Base-by-base conservation (phyloP, 2,329 filamentous ascomycete genomes). In the Aspergillus chevalieri region DNA sequence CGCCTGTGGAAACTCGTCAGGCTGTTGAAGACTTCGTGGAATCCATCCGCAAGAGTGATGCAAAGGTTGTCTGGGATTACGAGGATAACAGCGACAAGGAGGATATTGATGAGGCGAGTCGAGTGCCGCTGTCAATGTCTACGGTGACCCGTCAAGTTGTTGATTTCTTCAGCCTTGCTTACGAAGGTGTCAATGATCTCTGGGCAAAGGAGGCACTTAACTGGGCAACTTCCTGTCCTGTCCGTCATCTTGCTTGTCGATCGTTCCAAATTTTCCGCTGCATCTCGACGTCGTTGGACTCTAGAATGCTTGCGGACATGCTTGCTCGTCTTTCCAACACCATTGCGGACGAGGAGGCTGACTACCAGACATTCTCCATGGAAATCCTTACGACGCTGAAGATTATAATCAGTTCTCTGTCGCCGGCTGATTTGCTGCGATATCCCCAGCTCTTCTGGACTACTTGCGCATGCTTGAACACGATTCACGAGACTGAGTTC, bases 361-460 rank as follows among this genome's bases (percentile, higher is more conserved):
- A 97, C 70, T 95, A 96, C 47, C 89, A 96, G 62, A 92, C 90
- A 0, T 98, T 98, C 63, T 94, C 93, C 0, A 92, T 97, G 85
- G 94, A 98, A 65, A 97, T 98, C 50, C 71, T 98, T 47, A 96
- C 91, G 0, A 98, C 94, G 0, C 70, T 98, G 46, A 91, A 94
- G 64, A 90, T 90, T 0, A 86, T 98, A 42, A 95, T 98, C 50
- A 81, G 84, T 57, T 93, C 92, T 48, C 74, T 97, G 24, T 85
- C 91, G 17, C 78, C 86, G 0, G 81, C 86, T 34, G 86, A 91
- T 64, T 77, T 98, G 2, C 71, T 95, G 44, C 83, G 84, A n/a
- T 96, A 95, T 57, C 93, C 93, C 1, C 92, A 97, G 62, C 76
- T 98, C 1, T 97, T 98, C 70, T 98, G 94, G 94, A 95, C 92